Percentiles rank a stretch among this genome's conserved stretches.
These are phyloP conservation scores for Pseudocercospora musae DNA, from an alignment of 2,329 filamentous ascomycete species.

Conservation along the genomic window DNA sequence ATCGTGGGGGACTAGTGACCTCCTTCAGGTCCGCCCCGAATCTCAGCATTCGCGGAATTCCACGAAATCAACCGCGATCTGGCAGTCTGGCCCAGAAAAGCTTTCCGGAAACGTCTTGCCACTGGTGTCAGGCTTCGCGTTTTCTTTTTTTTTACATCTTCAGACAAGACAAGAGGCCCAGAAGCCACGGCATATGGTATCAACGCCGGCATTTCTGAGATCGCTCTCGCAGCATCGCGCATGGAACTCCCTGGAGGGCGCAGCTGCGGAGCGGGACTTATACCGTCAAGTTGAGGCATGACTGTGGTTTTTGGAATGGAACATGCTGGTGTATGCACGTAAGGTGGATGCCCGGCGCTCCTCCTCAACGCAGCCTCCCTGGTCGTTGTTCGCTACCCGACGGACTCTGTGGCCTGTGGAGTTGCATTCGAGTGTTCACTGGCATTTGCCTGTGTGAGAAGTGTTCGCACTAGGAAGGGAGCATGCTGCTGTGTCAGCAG, in stretches of 20 bases:
- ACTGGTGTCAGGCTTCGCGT: not conserved
- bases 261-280: constrained; percentile 7
- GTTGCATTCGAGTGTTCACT: not conserved
- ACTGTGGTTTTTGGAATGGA: constrained; percentile 11
- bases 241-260: not conserved
- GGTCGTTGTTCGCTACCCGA: not conserved
- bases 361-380: not conserved
- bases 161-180: not conserved
- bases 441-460: not conserved
- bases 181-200: constrained; percentile 2
- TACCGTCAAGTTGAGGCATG: constrained; percentile 10
- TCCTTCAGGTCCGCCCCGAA: not conserved
- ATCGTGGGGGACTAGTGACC: not conserved
- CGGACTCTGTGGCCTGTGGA: not conserved
- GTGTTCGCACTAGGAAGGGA: not conserved
- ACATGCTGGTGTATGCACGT: not conserved
- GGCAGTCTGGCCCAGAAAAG: not conserved
- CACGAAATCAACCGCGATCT: not conserved
- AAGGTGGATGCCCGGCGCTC: not conserved
- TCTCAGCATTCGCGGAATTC: not conserved
- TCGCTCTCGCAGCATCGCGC: constrained; percentile 4
- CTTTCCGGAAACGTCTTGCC: not conserved
- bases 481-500: not conserved
- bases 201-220: not conserved
- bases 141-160: not conserved